Evolutionary conservation across 768 basidiomycete genomes (phyloP), one percentile per base, ranked within the genome.

Genomic region (Russula foetens): DNA sequence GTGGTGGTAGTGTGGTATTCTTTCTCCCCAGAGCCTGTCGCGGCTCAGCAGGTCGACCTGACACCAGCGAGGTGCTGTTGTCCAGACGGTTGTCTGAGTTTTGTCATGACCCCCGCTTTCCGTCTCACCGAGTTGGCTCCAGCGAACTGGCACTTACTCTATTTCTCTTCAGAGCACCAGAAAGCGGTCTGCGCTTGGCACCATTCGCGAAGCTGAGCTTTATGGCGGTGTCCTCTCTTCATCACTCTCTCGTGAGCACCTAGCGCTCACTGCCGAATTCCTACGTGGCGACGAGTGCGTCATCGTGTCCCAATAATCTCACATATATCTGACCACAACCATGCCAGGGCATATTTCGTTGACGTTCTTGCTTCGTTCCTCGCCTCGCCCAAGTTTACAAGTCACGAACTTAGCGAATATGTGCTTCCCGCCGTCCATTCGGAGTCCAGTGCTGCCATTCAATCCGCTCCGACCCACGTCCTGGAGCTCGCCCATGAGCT

Each of bases 241-340:
- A 59, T 86, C 81, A 63, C 78, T 98, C 65, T 81, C 87, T 19
- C 79, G 96, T 67, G 96, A 98, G 77, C 86, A 98, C 75, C 79
- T 99, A 47, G 86, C 92, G 61, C 75, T 98, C 71, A 95, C 92
- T 24, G 93, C 96, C 54, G 95, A 98, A 73, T 99, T 97, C 77
- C 76, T 98, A 67, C 84, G 87, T 60, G 94, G 92, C 49, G 93
- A 99, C 73, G 95, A 97, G 96, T 98, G 72, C 76, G 93, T 90
- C 12, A 26, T 62, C 59, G 26, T n/a, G 7, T 7, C 57, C n/a
- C 52, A 5, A 43, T 41, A 4, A 14, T 28, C 33, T 35, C n/a
- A 5, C 11, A 44, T 48, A 21, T 41, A 39, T 39, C 47, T 49
- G 48, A 41, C 52, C 41, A 28, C 53, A 53, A 38, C 24, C 41